A percentile compares a stretch with the other conserved stretches of the same genome.
phyloP scores from a whole-genome alignment of 805 yeast species.

The Jamesozyma gamospora region DNA sequence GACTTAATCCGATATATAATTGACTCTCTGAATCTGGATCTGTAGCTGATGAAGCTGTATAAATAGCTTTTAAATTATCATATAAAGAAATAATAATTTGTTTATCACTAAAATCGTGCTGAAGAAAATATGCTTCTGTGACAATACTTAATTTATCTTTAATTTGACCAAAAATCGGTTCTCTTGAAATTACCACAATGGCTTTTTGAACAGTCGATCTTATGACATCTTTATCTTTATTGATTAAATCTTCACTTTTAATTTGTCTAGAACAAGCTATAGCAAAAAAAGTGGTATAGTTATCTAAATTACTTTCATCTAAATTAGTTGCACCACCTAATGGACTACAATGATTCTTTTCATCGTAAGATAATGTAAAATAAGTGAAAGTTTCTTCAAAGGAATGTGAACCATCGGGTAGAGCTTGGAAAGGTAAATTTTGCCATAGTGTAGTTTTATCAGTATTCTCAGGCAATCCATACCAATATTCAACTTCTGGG shows the following conservation, averaged over 20 bases:
- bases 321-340: slow-evolving; percentile 34
- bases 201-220: slow-evolving; percentile 88
- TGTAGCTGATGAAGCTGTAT: slow-evolving; percentile 26
- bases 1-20: slow-evolving; percentile 61
- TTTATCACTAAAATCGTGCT: slow-evolving; percentile 64
- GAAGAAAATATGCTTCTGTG: slow-evolving; percentile 77
- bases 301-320: slow-evolving; percentile 24
- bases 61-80: slow-evolving; percentile 47
- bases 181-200: slow-evolving; percentile 72
- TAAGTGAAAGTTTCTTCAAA: slow-evolving; percentile 90
- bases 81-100: slow-evolving; percentile 58
- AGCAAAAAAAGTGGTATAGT: slow-evolving; percentile 74
- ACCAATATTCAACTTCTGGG: slow-evolving; percentile 91
- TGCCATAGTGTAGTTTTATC: slow-evolving; percentile 53
- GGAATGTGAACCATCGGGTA: slow-evolving; percentile 93
- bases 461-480: slow-evolving; percentile 35
- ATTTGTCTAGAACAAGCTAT: slow-evolving; percentile 89
- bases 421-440: slow-evolving; percentile 82
- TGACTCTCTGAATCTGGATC: slow-evolving; percentile 13
- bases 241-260: slow-evolving; percentile 46
- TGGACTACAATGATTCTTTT: slow-evolving; percentile 28
- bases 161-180: slow-evolving; percentile 81
- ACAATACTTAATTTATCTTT: slow-evolving; percentile 85
- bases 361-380: slow-evolving; percentile 73
- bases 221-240: slow-evolving; percentile 54